Conservation (phyloP, 139 green algal species). For the Coelastrella sp. region DNA sequence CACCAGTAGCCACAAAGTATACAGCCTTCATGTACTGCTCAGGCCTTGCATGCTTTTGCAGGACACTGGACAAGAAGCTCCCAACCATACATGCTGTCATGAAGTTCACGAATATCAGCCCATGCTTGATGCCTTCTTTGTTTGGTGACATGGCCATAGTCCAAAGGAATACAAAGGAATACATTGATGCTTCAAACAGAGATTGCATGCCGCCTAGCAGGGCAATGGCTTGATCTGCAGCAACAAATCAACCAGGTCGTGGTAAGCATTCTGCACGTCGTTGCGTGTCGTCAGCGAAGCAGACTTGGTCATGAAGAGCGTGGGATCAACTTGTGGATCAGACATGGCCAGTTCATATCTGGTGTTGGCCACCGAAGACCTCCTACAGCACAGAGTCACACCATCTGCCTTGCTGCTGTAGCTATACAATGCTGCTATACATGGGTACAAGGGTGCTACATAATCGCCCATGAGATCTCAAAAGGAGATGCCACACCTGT, state of each 20-base stretch:
- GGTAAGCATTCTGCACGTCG: too few species aligned
- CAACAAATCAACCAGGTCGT: background rate
- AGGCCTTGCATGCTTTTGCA: constrained; percentile 39
- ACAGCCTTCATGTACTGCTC: constrained; percentile 79
- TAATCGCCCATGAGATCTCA: too few species aligned
- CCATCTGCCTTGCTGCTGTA: too few species aligned
- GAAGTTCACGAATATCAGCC: constrained; percentile 96
- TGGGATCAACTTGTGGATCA: too few species aligned
- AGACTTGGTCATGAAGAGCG: too few species aligned
- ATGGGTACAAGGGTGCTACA: background rate
- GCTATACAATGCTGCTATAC: background rate
- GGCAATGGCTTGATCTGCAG: constrained; percentile 68
- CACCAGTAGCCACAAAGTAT: constrained; percentile 35
- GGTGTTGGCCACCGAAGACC: too few species aligned
- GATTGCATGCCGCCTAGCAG: constrained; percentile 93
- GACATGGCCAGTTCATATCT: too few species aligned
- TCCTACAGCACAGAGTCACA: too few species aligned
- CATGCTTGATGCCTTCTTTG: constrained; percentile 92
- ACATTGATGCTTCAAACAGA: constrained; percentile 97
- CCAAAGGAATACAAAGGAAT: constrained; percentile 99
- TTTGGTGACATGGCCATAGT: constrained; percentile 89
- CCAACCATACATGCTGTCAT: constrained; percentile 96
- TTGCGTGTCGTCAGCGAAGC: background rate
- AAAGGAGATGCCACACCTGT: constrained; percentile 40
- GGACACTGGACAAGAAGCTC: constrained; percentile 66